Evolutionary conservation across 352 stramenopile genomes (phyloP).

Genomic region (Phytophthora sansomeana): DNA sequence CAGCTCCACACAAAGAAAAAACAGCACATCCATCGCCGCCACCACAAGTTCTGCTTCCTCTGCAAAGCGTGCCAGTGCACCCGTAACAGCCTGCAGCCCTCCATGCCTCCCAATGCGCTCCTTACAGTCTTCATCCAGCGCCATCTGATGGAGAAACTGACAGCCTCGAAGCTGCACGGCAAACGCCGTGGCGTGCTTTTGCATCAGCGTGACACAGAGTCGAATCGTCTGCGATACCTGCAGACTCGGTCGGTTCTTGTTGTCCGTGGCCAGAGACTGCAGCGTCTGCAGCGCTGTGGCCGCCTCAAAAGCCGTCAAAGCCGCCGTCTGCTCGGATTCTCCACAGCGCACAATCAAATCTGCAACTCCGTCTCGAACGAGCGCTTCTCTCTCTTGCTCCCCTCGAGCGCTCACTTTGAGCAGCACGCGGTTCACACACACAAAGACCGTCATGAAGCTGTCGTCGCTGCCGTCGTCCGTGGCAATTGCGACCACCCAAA

Average conservation of each 20-base stretch:
- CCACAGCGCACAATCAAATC: conserved; percentile 46
- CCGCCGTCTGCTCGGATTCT: conserved; percentile 7
- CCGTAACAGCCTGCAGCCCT: conserved; percentile 45
- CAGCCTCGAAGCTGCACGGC: conserved; percentile 58
- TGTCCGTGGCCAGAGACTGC: conserved; percentile 55
- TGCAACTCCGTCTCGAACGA: conserved; percentile 51
- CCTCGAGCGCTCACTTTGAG: conserved; percentile 55
- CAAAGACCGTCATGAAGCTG: conserved; percentile 41
- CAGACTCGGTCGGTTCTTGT: conserved; percentile 44
- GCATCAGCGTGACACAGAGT: conserved; percentile 47
- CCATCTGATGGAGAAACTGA: conserved; percentile 78
- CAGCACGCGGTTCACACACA: conserved; percentile 51
- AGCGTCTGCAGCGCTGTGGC: conserved; percentile 53
- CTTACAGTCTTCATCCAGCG: conserved; percentile 65
- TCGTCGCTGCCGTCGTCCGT: conserved; percentile 13
- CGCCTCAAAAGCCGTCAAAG: conserved; percentile 25
- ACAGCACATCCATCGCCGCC: conserved; percentile 59
- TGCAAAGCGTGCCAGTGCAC: conserved; percentile 43
- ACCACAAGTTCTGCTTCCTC: conserved; percentile 49
- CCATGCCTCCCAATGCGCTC: conserved; percentile 42
- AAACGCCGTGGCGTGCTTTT: conserved; percentile 31
- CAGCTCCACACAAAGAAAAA: conserved; percentile 61
- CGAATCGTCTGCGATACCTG: conserved; percentile 39
- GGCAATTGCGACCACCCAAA: conserved; percentile 29
- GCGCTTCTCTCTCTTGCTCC: conserved; percentile 52